Conservation (phyloP, 176 grass and related monocot species). For the Eleusine indica region DNA sequence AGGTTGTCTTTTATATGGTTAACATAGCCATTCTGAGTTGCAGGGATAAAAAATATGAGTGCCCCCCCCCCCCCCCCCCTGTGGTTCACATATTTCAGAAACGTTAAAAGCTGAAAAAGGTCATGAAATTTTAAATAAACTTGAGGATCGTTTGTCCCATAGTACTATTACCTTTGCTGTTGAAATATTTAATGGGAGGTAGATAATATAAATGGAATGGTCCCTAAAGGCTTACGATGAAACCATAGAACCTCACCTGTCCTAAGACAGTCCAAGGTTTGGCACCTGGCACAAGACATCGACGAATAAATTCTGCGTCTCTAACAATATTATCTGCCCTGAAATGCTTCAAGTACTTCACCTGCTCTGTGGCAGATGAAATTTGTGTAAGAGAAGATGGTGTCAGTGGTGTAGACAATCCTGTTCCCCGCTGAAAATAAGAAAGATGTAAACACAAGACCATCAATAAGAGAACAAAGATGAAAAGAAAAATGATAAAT, state of each 20-base stretch:
- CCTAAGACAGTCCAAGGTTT: constrained; percentile 92
- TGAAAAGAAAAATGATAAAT: neutral
- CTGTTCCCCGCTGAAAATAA: constrained; percentile 75
- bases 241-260: constrained; percentile 51
- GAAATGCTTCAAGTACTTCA: constrained; percentile 86
- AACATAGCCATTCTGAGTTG: neutral
- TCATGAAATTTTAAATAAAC: neutral
- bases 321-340: constrained; percentile 94
- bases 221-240: neutral
- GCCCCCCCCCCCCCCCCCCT: neutral
- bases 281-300: constrained; percentile 61
- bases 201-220: neutral
- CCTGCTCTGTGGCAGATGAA: constrained; percentile 54
- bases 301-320: constrained; percentile 88
- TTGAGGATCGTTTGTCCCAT: neutral
- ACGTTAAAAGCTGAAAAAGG: neutral
- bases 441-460: neutral
- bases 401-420: constrained; percentile 82
- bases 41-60: neutral
- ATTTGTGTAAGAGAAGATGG: constrained; percentile 91
- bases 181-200: neutral
- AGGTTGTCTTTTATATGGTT: neutral
- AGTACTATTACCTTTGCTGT: neutral
- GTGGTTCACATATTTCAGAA: neutral
- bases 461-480: constrained; percentile 13